phyloP scores from a whole-genome alignment of 768 basidiomycete genomes.

The Tricholoma terreum region DNA sequence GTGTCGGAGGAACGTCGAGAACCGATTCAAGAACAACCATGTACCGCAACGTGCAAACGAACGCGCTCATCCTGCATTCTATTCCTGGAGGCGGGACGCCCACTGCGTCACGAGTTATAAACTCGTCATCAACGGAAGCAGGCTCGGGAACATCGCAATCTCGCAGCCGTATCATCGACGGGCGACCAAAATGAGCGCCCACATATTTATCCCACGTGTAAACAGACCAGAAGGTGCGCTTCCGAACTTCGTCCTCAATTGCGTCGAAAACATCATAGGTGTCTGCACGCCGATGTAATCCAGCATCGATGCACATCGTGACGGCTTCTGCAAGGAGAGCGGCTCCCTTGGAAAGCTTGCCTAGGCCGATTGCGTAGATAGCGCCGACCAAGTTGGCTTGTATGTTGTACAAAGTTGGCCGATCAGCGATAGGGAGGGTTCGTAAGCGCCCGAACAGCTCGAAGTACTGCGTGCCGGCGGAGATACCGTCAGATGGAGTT shows the following conservation, averaged over 20 bases:
- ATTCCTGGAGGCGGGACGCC: conserved; percentile 65
- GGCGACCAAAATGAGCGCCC: conserved; percentile 83
- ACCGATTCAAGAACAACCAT: conserved; percentile 89
- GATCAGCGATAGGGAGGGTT: conserved; percentile 85
- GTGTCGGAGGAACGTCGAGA: conserved; percentile 74
- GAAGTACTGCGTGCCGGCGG: conserved; percentile 89
- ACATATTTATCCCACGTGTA: conserved; percentile 97
- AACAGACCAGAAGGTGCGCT: conserved; percentile 95
- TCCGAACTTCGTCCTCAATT: conserved; percentile 87
- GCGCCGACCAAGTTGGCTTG: conserved; percentile 91
- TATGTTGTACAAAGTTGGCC: conserved; percentile 88
- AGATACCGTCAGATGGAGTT: conserved; percentile 78
- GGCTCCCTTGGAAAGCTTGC: conserved; percentile 84
- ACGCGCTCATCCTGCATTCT: conserved; percentile 77
- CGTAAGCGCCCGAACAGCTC: conserved; percentile 83
- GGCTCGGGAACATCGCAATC: conserved; percentile 94
- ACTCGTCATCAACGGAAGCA: conserved; percentile 83
- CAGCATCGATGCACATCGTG: conserved; percentile 85
- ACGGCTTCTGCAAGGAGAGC: conserved; percentile 83
- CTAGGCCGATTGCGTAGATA: conserved; percentile 88
- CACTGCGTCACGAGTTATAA: conserved; percentile 71
- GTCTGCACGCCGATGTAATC: conserved; percentile 84
- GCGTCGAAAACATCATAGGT: conserved; percentile 85
- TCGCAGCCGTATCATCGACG: conserved; percentile 79
- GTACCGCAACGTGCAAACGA: conserved; percentile 70